These are phyloP conservation scores for Aspergillus sp. DNA, from an alignment of 2,329 filamentous ascomycete genomes.

Conservation along the genomic window DNA sequence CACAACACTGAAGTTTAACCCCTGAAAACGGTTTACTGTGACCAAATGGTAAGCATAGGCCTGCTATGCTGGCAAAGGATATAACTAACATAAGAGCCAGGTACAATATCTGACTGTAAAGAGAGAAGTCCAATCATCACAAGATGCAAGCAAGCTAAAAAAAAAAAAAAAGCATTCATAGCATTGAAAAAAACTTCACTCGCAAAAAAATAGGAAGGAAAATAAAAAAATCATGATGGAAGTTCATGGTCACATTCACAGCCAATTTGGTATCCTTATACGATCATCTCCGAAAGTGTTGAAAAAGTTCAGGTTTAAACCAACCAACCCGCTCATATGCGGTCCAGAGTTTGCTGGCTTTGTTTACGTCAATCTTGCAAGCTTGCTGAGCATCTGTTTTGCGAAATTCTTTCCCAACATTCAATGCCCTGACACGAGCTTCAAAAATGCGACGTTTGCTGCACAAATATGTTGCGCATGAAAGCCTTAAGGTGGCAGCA, in stretches of 20 bases:
- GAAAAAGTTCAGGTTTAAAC: slow-evolving; percentile 58
- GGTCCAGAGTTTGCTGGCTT: slow-evolving; percentile 86
- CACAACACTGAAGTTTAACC: too few relatives aligned
- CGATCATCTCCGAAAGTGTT: slow-evolving; percentile 32
- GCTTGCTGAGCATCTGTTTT: slow-evolving; percentile 95
- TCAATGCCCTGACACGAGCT: slow-evolving; percentile 62
- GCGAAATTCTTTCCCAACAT: slow-evolving; percentile 75
- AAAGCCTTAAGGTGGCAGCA: slow-evolving; percentile 73
- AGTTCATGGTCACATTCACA: neutral
- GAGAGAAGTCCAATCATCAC: too few relatives aligned
- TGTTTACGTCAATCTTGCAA: slow-evolving; percentile 98
- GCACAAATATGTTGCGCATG: slow-evolving; percentile 82
- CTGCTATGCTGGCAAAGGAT: too few relatives aligned
- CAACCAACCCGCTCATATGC: slow-evolving; percentile 84
- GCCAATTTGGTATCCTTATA: neutral
- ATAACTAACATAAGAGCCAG: too few relatives aligned
- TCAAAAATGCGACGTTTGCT: slow-evolving; percentile 91
- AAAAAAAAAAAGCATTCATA: neutral
- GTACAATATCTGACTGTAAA: too few relatives aligned
- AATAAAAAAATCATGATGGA: neutral
- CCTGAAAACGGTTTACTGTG: too few relatives aligned
- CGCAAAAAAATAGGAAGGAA: neutral
- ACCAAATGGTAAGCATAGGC: too few relatives aligned
- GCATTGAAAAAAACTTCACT: neutral
- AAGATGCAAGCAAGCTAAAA: neutral